A percentile compares a stretch with the other conserved stretches of the same genome.
Conservation (phyloP, 495 filamentous ascomycete genomes). For the Aspergillus homomorphus region DNA sequence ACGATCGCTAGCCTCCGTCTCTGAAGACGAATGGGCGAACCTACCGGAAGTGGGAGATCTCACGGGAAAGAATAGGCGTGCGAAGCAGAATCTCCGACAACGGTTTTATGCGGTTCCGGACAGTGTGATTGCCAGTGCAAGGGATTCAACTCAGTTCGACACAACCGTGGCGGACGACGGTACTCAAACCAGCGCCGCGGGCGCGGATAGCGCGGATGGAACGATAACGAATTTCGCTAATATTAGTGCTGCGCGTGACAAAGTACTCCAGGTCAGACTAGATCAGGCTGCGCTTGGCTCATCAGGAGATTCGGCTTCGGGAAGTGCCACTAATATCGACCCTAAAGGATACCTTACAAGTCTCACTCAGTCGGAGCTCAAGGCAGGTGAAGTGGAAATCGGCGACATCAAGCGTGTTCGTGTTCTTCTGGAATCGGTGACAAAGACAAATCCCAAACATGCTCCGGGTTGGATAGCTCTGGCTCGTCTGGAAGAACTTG, state of each 20-base stretch:
- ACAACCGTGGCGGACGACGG: slow-evolving; percentile 83
- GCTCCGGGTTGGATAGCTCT: slow-evolving; percentile 96
- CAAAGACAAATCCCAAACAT: slow-evolving; percentile 91
- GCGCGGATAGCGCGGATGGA: slow-evolving; percentile 61
- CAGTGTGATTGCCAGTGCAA: slow-evolving; percentile 85
- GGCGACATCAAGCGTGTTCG: slow-evolving; percentile 96
- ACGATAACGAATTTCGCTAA: slow-evolving; percentile 98
- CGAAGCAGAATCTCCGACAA: slow-evolving; percentile 74
- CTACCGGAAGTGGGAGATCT: slow-evolving; percentile 95
- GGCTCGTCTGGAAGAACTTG: slow-evolving; percentile 86
- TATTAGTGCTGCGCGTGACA: slow-evolving; percentile 92
- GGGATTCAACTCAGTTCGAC: slow-evolving; percentile 75
- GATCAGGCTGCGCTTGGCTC: slow-evolving; percentile 80
- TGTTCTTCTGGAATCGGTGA: slow-evolving; percentile 88
- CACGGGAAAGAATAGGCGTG: slow-evolving; percentile 86
- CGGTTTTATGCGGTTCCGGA: slow-evolving; percentile 97
- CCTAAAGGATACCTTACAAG: slow-evolving; percentile 94
- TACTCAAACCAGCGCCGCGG: slow-evolving; percentile 40
- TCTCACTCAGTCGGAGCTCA: slow-evolving; percentile 72
- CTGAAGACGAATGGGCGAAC: slow-evolving; percentile 95
- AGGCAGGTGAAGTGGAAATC: slow-evolving; percentile 75
- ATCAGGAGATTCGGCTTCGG: slow-evolving; percentile 65
- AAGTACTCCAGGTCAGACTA: slow-evolving; percentile 84
- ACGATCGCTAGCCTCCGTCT: slow-evolving; percentile 78
- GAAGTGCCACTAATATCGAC: slow-evolving; percentile 88